Conservation (phyloP, 805 yeast species). For the Ogataea sp. region DNA sequence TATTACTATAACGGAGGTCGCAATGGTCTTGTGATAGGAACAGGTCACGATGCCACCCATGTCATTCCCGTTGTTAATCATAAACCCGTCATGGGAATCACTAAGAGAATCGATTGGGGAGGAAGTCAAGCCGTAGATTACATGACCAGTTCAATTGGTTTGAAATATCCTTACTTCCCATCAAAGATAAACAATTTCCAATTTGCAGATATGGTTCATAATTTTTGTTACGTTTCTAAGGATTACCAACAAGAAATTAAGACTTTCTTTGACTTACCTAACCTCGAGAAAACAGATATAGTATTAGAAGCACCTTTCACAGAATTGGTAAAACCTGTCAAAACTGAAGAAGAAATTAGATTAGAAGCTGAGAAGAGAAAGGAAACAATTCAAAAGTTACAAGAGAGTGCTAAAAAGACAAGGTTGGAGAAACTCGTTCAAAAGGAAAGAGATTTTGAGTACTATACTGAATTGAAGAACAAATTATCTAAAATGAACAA, state of each 20-base stretch:
- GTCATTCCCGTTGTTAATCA: constrained; percentile 78
- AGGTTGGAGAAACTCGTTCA: constrained; percentile 73
- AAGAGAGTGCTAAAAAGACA: constrained; percentile 85
- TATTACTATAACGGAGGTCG: constrained; percentile 53
- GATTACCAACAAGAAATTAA: constrained; percentile 61
- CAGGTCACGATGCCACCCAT: constrained; percentile 78
- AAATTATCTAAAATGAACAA: constrained; percentile 43
- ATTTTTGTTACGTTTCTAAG: constrained; percentile 69
- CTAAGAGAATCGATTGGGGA: constrained; percentile 89
- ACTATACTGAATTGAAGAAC: constrained; percentile 52
- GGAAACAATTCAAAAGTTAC: constrained; percentile 82
- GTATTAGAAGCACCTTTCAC: constrained; percentile 78
- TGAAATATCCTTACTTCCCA: constrained; percentile 93
- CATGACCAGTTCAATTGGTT: constrained; percentile 50
- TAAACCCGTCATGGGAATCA: constrained; percentile 51
- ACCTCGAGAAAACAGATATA: constrained; percentile 60
- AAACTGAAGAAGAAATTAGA: constrained; percentile 75
- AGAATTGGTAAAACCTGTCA: constrained; percentile 57
- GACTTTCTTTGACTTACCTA: constrained; percentile 48
- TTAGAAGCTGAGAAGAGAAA: constrained; percentile 69
- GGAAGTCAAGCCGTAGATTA: constrained; percentile 67
- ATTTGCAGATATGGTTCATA: constrained; percentile 58
- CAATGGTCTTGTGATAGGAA: constrained; percentile 70
- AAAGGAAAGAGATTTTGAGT: constrained; percentile 72
- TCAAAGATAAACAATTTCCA: constrained; percentile 57